A percentile compares a stretch with the other conserved stretches of the same genome.
Conservation (phyloP, 1,284 basidiomycete species). For the Apiotrichum montevideense region DNA sequence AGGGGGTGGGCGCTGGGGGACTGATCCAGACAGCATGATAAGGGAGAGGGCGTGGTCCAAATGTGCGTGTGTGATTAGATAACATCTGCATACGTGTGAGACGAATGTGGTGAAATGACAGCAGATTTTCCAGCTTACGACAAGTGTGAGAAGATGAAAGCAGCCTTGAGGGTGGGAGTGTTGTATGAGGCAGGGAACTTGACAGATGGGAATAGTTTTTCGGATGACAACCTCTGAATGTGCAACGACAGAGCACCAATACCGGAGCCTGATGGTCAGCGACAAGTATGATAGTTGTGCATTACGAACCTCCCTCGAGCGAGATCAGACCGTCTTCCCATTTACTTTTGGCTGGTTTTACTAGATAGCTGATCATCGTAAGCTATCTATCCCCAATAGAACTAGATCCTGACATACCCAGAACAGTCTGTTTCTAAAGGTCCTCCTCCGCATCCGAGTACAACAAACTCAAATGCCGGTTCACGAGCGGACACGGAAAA, state of each 20-base stretch:
- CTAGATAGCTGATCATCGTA: conserved; percentile 28
- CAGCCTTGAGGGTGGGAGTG: conserved; percentile 40
- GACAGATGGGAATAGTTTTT: conserved; percentile 30
- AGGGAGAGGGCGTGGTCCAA: conserved; percentile 43
- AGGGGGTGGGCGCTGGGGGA: conserved; percentile 22
- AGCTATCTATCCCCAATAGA: no score
- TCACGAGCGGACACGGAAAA: neutral
- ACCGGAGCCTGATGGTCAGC: conserved; percentile 35
- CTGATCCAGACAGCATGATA: conserved; percentile 43
- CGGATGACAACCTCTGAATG: conserved; percentile 11
- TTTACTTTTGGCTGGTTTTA: conserved; percentile 30
- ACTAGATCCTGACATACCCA: conserved; percentile 25
- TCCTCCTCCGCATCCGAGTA: conserved; percentile 45
- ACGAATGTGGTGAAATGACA: neutral
- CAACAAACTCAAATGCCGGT: conserved; percentile 44
- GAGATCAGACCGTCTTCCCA: conserved; percentile 45
- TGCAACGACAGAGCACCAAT: conserved; percentile 38
- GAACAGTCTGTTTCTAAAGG: conserved; percentile 45
- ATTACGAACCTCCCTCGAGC: conserved; percentile 43
- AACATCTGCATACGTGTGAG: conserved; percentile 27
- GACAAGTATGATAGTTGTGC: no score
- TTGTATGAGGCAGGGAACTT: conserved; percentile 32
- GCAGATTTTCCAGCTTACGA: conserved; percentile 24
- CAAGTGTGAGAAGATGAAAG: conserved; percentile 42
- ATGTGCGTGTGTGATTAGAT: conserved; percentile 46